Evolutionary conservation across 345 rosid genomes (phyloP), one percentile per base, ranked within the genome.

Genomic region (Noccaea bulbosa): DNA sequence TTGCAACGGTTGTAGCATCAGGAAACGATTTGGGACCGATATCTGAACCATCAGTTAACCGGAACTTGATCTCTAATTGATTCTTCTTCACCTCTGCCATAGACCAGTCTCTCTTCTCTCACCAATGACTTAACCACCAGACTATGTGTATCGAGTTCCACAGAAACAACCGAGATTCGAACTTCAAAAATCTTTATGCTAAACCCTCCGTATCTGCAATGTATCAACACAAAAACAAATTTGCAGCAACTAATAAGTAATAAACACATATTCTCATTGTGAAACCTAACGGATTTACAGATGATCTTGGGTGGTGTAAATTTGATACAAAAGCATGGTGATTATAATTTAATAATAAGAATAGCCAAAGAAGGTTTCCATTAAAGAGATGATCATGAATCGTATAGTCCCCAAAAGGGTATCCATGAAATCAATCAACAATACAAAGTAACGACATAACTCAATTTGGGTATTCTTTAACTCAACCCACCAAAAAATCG

Each of bases 61-160:
- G 85, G 77, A 93, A 93, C 84, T 83, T 91, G 80, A 93, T 87
- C 87, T 93, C 94, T 66, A 89, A 71, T 71, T 86, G 96, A 82
- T 91, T 87, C 73, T 91, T 87, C 73, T 87, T 92, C 32, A 84
- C 88, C 58, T 77, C 85, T 24, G 88, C 88, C 98, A 91, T 93
- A 69, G 44, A 71, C 61, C 57, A 72, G 72, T n/a, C 34, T 30
- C 20, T 20, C 69, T 33, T 30, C 60, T 30, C 60, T 53, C 49
- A 22, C 56, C 53, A 51, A 41, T 41, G 62, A 43, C 57, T 47
- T 60, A 60, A n/a, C n/a, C n/a, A 68, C 69, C 66, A 77, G 80
- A 55, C 63, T 24, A 24, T 49, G n/a, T n/a, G 64, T 32, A 57
- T 40, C 54, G 34, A 62, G 54, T 27, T 69, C 22, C 49, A 77